Percentiles rank a stretch among this genome's conserved stretches.
Evolutionary conservation across 345 rosid genomes (phyloP).

Genomic region (Lumnitzera littorea): DNA sequence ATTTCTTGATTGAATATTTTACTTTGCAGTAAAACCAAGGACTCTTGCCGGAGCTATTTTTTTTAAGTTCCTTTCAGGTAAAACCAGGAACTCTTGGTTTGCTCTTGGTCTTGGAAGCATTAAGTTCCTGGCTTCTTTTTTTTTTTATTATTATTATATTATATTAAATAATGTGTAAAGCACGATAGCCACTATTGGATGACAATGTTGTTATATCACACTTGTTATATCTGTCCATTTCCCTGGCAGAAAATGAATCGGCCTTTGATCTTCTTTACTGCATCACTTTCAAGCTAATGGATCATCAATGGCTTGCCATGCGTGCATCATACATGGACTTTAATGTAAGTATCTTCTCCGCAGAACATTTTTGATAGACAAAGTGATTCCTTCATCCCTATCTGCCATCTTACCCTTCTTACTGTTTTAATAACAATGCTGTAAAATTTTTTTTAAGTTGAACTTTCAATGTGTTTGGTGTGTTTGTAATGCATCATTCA

Average conservation of each 20-base stretch:
- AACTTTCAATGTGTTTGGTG: too few species aligned
- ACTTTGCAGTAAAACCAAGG: constrained; percentile 75
- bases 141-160: too few species aligned
- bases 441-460: too few species aligned
- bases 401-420: not conserved
- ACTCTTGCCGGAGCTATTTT: constrained; percentile 75
- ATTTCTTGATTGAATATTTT: constrained; percentile 20
- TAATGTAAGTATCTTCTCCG: constrained; percentile 41
- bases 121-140: too few species aligned
- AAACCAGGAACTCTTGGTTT: not conserved
- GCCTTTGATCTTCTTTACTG: constrained; percentile 96
- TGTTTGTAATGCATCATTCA: too few species aligned
- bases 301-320: constrained; percentile 90
- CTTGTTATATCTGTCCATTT: constrained; percentile 1
- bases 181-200: too few species aligned
- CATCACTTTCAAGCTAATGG: constrained; percentile 96
- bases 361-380: too few species aligned
- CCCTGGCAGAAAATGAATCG: constrained; percentile 61
- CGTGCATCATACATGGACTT: constrained; percentile 99
- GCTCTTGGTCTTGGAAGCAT: too few species aligned
- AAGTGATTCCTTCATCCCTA: not conserved
- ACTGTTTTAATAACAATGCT: too few species aligned
- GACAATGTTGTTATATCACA: too few species aligned
- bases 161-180: too few species aligned
- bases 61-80: constrained; percentile 90